These are phyloP conservation scores for Bryum argenteum DNA, from an alignment of 225 moss, liverwort and hornwort genomes.

Conservation along the genomic window DNA sequence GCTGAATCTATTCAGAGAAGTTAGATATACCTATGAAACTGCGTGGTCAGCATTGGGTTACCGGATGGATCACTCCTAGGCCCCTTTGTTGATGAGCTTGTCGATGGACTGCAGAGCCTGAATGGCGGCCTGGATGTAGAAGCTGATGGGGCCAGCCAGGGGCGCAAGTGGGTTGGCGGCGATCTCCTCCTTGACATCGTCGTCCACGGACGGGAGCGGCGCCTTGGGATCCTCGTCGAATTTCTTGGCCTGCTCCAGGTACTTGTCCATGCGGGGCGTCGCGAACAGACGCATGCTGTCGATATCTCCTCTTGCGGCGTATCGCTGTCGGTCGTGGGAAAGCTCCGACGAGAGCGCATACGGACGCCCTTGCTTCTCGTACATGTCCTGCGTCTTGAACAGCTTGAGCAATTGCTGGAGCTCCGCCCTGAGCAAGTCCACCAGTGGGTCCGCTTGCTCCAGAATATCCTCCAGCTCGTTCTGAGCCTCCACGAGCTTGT, in stretches of 20 bases:
- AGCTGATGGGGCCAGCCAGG: neutral
- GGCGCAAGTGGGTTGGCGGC: neutral
- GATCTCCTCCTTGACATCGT: neutral
- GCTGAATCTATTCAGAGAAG: neutral
- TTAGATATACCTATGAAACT: neutral
- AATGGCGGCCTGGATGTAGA: constrained; percentile 1
- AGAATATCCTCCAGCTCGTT: neutral
- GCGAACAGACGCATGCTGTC: neutral
- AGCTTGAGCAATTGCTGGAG: neutral
- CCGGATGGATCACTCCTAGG: neutral
- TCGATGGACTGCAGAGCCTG: constrained; percentile 1
- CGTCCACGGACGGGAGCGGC: neutral
- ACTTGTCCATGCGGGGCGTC: constrained; percentile 3
- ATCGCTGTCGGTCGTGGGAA: neutral
- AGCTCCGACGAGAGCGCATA: neutral
- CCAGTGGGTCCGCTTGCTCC: neutral
- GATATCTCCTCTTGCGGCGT: neutral
- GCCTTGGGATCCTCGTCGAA: neutral
- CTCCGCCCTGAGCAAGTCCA: neutral
- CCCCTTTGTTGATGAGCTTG: neutral
- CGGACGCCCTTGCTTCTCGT: neutral
- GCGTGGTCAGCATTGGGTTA: neutral
- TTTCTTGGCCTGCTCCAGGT: constrained; percentile 3
- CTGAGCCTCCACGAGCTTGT: neutral
- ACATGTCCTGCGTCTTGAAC: neutral